These are phyloP conservation scores for Boletus tomentosulus DNA, from an alignment of 768 basidiomycete genomes.

Conservation along the genomic window DNA sequence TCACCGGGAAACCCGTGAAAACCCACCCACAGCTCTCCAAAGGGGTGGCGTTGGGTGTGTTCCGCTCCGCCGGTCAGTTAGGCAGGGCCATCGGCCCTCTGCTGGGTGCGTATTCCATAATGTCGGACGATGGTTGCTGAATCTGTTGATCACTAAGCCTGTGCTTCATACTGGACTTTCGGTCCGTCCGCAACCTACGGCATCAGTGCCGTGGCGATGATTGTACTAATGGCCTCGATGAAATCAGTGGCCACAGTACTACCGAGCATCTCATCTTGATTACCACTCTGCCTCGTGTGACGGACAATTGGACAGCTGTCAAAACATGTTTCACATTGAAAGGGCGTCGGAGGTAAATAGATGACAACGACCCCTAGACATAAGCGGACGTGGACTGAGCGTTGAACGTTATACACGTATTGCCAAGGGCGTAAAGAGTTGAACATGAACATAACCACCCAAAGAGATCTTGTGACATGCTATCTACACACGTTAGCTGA, in stretches of 20 bases:
- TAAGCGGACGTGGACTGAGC: background rate
- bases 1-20: constrained; percentile 50
- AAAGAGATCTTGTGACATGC: constrained; percentile 14
- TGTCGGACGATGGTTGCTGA: constrained; percentile 4
- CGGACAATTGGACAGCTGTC: background rate
- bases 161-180: constrained; percentile 85
- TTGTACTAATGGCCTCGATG: constrained; percentile 56
- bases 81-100: constrained; percentile 91
- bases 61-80: constrained; percentile 91
- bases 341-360: background rate
- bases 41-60: constrained; percentile 78
- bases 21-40: constrained; percentile 71
- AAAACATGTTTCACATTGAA: constrained; percentile 3
- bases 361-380: constrained; percentile 1
- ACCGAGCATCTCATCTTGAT: constrained; percentile 9
- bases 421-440: constrained; percentile 5
- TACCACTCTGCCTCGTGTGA: background rate
- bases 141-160: constrained; percentile 45
- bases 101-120: constrained; percentile 52
- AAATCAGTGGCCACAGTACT: constrained; percentile 34
- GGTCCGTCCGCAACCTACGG: constrained; percentile 77
- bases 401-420: background rate
- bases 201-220: constrained; percentile 61
- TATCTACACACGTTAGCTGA: constrained; percentile 26
- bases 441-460: constrained; percentile 13